A percentile compares a stretch with the other conserved stretches of the same genome.
phyloP scores from a whole-genome alignment of 2,329 filamentous ascomycete species.

The Aspergillus sp. region DNA sequence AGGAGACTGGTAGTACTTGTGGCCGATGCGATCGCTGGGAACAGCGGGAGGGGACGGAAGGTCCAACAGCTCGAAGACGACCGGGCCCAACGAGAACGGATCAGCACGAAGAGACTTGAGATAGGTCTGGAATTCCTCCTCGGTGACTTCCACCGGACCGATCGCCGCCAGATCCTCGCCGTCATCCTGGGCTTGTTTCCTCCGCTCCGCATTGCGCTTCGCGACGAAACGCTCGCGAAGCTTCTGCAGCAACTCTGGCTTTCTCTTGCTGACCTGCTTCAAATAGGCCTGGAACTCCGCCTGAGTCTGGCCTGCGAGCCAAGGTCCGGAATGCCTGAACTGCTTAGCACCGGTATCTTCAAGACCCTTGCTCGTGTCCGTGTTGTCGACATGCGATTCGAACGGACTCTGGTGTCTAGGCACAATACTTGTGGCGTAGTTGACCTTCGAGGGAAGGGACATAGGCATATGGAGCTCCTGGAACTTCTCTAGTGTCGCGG shows the following conservation, averaged over 20 bases:
- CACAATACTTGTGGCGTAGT: slow-evolving; percentile 27
- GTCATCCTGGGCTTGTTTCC: slow-evolving; percentile 39
- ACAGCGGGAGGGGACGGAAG: slow-evolving; percentile 48
- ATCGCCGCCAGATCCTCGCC: slow-evolving; percentile 34
- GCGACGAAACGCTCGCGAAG: slow-evolving; percentile 33
- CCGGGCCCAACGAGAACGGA: slow-evolving; percentile 48
- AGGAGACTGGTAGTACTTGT: slow-evolving; percentile 34
- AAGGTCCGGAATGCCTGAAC: slow-evolving; percentile 60
- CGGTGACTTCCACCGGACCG: slow-evolving; percentile 30
- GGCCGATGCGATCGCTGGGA: slow-evolving; percentile 32
- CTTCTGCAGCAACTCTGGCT: slow-evolving; percentile 37
- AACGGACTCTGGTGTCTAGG: slow-evolving; percentile 39
- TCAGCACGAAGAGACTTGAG: slow-evolving; percentile 44
- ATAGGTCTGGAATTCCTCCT: slow-evolving; percentile 47
- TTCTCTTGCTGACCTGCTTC: slow-evolving; percentile 42
- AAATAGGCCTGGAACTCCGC: slow-evolving; percentile 55
- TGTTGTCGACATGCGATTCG: slow-evolving; percentile 45
- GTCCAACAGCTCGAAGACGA: slow-evolving; percentile 56
- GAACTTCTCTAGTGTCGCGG: slow-evolving; percentile 78
- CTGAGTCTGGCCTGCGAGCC: slow-evolving; percentile 54
- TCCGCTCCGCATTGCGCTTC: slow-evolving; percentile 33
- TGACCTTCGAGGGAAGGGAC: slow-evolving; percentile 45
- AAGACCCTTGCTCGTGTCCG: slow-evolving; percentile 33
- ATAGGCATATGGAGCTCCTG: slow-evolving; percentile 76
- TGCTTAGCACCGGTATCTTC: slow-evolving; percentile 37